Base-by-base conservation (phyloP, 768 basidiomycete species). In the Lentinula lateritia region DNA sequence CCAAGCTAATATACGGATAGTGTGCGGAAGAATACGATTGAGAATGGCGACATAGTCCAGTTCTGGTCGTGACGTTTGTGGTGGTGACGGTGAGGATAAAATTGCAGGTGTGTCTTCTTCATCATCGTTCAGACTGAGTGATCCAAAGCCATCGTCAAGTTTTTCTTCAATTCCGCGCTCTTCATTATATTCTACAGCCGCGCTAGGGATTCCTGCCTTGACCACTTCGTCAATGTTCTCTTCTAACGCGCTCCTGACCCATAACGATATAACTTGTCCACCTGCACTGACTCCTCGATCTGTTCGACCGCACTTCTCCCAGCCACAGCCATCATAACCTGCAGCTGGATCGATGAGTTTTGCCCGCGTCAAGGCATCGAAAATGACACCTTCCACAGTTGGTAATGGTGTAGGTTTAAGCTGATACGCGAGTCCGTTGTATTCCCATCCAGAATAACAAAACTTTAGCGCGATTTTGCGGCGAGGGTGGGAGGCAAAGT, bases 381-480 rank as follows among this genome's bases (percentile, higher is more conserved):
- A 90, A 20, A 99, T 73, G 5, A 92, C 89, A 15, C 83, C 88
- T 72, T 99, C 97, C 7, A 99, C 97, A 0, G 96, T 96, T 6
- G 93, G 92, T 8, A 95, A 73, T 6, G 89, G 85, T 1, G 89
- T 89, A 6, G 81, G 79, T 34, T 78, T 80, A 41, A 76, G 70
- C 71, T 98, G 97, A 69, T 84, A 86, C 0, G 95, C 93, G 46
- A 99, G 82, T 12, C 96, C 97, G 60, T 88, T 87, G 70, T 96
- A 98, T 32, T 92, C 89, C 85, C 88, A 90, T 13, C 96, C 96
- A 48, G 92, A 85, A 69, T 98, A 99, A 70, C 86, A 89, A 70
- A 98, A 93, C 68, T 92, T 90, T 58, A 99, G 78, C 1, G 97
- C 97, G 63, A 99, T 93, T 75, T 98, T 98, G 57, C 92, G 89